These are phyloP conservation scores for Dovyalis caffra DNA, from an alignment of 345 rosid species.

Conservation along the genomic window DNA sequence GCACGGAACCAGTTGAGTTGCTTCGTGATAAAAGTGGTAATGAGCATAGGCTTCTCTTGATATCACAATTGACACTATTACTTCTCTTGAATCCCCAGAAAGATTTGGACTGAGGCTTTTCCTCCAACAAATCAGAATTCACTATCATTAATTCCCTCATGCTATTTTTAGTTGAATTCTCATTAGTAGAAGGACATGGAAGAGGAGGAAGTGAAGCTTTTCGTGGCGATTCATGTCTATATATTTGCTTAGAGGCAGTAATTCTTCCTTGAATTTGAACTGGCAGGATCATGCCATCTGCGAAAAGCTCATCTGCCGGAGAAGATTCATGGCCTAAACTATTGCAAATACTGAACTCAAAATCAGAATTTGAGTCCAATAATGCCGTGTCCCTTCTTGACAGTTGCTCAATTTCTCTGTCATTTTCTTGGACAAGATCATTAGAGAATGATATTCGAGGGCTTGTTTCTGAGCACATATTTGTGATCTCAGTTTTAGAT, in stretches of 20 bases:
- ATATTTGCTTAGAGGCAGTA: slow-evolving; percentile 19
- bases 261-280: slow-evolving; percentile 31
- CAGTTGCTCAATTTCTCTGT: slow-evolving; percentile 15
- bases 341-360: slow-evolving; percentile 61
- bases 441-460: slow-evolving; percentile 59
- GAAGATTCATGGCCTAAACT: slow-evolving; percentile 44
- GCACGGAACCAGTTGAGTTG: slow-evolving; percentile 64
- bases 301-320: slow-evolving; percentile 76
- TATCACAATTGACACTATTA: slow-evolving; percentile 57
- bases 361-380: slow-evolving; percentile 54
- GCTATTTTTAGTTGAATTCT: slow-evolving; percentile 24
- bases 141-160: slow-evolving; percentile 8
- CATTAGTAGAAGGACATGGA: slow-evolving; percentile 26
- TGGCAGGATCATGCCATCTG: slow-evolving; percentile 74
- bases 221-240: slow-evolving; percentile 28
- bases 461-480: slow-evolving; percentile 58
- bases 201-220: slow-evolving; percentile 37
- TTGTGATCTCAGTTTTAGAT: background rate
- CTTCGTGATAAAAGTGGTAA: slow-evolving; percentile 64
- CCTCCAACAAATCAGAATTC: slow-evolving; percentile 24
- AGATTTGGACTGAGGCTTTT: slow-evolving; percentile 43
- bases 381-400: slow-evolving; percentile 43
- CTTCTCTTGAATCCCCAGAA: slow-evolving; percentile 87
- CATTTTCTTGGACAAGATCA: slow-evolving; percentile 46
- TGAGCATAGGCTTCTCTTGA: slow-evolving; percentile 52